Evolutionary conservation across 2,329 filamentous ascomycete genomes (phyloP).

Genomic region (Stylonectria norvegica): DNA sequence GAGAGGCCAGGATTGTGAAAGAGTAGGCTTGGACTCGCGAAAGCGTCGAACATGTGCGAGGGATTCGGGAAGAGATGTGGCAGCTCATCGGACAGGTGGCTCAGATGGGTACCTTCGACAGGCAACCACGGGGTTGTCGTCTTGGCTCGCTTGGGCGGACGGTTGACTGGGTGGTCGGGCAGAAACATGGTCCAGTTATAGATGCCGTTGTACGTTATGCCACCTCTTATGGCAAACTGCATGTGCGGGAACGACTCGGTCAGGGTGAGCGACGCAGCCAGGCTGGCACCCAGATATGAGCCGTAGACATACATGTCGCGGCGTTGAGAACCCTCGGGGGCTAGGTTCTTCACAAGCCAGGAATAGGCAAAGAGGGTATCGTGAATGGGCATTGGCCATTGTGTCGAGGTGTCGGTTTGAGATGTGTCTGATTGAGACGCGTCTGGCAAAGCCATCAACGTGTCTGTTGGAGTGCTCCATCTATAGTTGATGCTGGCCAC

Average conservation of each 20-base stretch:
- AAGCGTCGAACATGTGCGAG: constrained; percentile 54
- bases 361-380: constrained; percentile 53
- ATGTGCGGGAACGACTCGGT: constrained; percentile 49
- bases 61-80: constrained; percentile 48
- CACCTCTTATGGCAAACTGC: constrained; percentile 48
- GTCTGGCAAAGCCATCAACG: too few species aligned
- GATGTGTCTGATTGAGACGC: neutral
- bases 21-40: constrained; percentile 56
- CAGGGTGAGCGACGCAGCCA: constrained; percentile 55
- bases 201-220: constrained; percentile 57
- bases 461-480: constrained; percentile 42
- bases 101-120: constrained; percentile 35
- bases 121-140: constrained; percentile 17
- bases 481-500: constrained; percentile 59
- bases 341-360: constrained; percentile 48
- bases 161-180: constrained; percentile 48
- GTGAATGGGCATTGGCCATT: constrained; percentile 57
- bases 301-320: constrained; percentile 49
- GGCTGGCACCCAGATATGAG: constrained; percentile 54
- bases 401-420: constrained; percentile 16
- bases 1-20: constrained; percentile 52
- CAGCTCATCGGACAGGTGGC: constrained; percentile 35
- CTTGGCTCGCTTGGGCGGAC: constrained; percentile 15
- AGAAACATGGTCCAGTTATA: constrained; percentile 64
- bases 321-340: constrained; percentile 32